Evolutionary conservation across 2,329 filamentous ascomycete species (phyloP).

Genomic region (Lasiodiplodia gonubiensis): DNA sequence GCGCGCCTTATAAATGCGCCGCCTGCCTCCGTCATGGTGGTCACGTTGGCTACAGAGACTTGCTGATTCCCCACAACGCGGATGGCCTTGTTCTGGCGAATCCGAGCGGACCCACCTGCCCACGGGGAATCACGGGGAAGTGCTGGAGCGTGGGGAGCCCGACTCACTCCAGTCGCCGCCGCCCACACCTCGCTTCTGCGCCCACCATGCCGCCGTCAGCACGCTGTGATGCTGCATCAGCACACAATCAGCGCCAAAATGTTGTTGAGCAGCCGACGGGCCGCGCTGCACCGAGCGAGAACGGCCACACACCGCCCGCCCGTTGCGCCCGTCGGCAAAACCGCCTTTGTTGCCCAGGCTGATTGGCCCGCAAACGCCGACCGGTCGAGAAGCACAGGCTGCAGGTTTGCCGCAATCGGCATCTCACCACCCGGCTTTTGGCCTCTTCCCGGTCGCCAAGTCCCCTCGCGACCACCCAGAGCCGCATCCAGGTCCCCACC

Average conservation of each 20-base stretch:
- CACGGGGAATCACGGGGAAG: slow-evolving; percentile 15
- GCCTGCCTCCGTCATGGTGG: not conserved
- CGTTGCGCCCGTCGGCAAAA: slow-evolving; percentile 5
- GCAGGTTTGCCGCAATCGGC: slow-evolving; percentile 17
- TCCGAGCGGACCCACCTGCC: slow-evolving; percentile 10
- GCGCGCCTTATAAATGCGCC: not conserved
- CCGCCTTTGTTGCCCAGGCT: not conserved
- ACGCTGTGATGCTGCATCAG: not conserved
- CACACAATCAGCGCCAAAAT: not conserved
- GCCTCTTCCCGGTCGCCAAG: not conserved
- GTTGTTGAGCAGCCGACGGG: not conserved
- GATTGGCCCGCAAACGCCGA: slow-evolving; percentile 5
- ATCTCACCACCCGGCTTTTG: slow-evolving; percentile 3
- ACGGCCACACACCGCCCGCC: slow-evolving; percentile 7
- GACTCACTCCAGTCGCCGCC: not conserved
- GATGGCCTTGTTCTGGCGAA: not conserved
- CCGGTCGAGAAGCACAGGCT: slow-evolving; percentile 15
- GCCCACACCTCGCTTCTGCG: not conserved
- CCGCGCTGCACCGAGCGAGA: not conserved
- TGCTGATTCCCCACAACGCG: slow-evolving; percentile 5
- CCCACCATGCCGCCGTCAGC: not conserved
- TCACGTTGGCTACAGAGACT: not conserved
- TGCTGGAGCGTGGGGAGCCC: slow-evolving; percentile 4
- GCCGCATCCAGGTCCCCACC: not conserved
- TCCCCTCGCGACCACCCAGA: not conserved